phyloP scores from a whole-genome alignment of 306 rosid genomes.

The Luffa acutangula region DNA sequence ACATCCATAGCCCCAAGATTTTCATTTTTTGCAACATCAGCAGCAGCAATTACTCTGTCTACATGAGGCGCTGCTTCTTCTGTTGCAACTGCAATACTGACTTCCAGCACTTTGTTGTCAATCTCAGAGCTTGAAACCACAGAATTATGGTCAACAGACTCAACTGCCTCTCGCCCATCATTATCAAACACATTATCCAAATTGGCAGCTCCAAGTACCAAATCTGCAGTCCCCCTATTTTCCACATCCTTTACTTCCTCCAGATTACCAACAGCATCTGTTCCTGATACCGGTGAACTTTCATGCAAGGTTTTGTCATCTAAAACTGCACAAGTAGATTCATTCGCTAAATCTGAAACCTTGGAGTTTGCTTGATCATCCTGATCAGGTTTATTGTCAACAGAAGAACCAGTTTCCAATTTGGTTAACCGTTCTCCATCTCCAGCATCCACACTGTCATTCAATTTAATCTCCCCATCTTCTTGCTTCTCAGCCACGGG shows the following conservation, averaged over 20 bases:
- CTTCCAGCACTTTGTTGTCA: slow-evolving; percentile 10
- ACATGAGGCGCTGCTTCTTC: slow-evolving; percentile 10
- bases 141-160: slow-evolving; percentile 7
- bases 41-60: slow-evolving; percentile 14
- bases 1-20: slow-evolving; percentile 7
- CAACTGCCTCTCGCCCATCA: slow-evolving; percentile 19
- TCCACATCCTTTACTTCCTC: slow-evolving; percentile 30
- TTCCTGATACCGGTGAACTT: slow-evolving; percentile 21
- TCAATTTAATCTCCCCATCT: slow-evolving; percentile 9
- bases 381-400: background rate
- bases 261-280: slow-evolving; percentile 34
- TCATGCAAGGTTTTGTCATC: slow-evolving; percentile 20
- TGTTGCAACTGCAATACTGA: background rate
- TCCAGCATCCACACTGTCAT: slow-evolving; percentile 15
- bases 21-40: slow-evolving; percentile 17
- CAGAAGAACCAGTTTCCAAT: background rate
- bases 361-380: slow-evolving; percentile 13
- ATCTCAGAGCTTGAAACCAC: slow-evolving; percentile 11
- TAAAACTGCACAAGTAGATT: background rate
- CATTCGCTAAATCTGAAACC: slow-evolving; percentile 15
- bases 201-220: slow-evolving; percentile 17
- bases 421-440: background rate
- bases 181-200: slow-evolving; percentile 42
- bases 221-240: slow-evolving; percentile 20
- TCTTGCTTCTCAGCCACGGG: slow-evolving; percentile 8